Evolutionary conservation across 2,329 filamentous ascomycete genomes (phyloP).

Genomic region (Pochonia chlamydosporia): DNA sequence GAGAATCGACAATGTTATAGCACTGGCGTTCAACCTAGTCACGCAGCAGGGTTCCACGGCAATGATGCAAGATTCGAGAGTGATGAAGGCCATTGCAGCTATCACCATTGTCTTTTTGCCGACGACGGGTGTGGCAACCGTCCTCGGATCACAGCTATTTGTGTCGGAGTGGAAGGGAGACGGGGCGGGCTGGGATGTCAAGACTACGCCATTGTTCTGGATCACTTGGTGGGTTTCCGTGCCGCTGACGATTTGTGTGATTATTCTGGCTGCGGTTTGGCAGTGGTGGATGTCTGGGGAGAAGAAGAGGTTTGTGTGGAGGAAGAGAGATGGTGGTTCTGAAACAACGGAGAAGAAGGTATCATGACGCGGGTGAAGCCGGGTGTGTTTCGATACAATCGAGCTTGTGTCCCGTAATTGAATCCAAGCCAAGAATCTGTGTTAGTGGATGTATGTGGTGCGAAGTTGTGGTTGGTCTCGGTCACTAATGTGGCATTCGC

Average conservation of each 20-base stretch:
- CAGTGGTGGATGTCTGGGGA: slow-evolving; percentile 22
- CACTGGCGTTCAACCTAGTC: slow-evolving; percentile 29
- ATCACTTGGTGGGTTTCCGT: slow-evolving; percentile 24
- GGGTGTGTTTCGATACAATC: too few species aligned
- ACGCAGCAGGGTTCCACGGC: slow-evolving; percentile 29
- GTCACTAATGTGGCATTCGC: too few species aligned
- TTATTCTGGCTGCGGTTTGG: slow-evolving; percentile 19
- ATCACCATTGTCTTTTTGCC: slow-evolving; percentile 33
- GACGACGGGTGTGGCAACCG: slow-evolving; percentile 27
- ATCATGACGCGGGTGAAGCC: too few species aligned
- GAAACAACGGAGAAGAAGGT: too few species aligned
- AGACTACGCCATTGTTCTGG: slow-evolving; percentile 22
- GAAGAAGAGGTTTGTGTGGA: too few species aligned
- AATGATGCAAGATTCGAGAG: slow-evolving; percentile 28
- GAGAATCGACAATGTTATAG: slow-evolving; percentile 28
- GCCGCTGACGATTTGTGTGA: slow-evolving; percentile 20
- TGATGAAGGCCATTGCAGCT: slow-evolving; percentile 30
- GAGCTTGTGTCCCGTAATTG: too few species aligned
- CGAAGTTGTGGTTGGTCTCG: too few species aligned
- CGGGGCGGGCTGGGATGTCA: slow-evolving; percentile 1
- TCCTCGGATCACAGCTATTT: slow-evolving; percentile 24
- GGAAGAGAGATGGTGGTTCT: too few species aligned
- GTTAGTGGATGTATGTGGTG: too few species aligned
- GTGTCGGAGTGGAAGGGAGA: slow-evolving; percentile 16
- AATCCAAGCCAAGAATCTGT: too few species aligned